Evolutionary conservation across 1,284 basidiomycete species (phyloP).

Genomic region (Naganishia sp.): DNA sequence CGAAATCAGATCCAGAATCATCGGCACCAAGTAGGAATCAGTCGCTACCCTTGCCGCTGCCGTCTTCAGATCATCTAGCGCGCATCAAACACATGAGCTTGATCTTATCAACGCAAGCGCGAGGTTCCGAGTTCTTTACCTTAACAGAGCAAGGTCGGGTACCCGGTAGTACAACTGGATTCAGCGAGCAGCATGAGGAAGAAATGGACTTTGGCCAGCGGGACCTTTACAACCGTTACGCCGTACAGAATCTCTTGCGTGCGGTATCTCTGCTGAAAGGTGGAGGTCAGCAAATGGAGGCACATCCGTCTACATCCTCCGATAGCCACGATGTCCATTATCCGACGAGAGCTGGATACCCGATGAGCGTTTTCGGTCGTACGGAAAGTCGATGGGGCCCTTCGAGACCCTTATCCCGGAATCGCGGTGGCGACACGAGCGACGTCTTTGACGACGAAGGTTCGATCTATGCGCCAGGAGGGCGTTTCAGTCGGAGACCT

Average conservation of each 20-base stretch:
- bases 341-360: background rate
- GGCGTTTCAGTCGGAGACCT: background rate
- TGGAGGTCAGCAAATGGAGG: background rate
- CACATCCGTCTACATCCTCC: too few species aligned
- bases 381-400: background rate
- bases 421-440: background rate
- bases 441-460: background rate
- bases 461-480: background rate
- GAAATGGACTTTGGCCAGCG: constrained; percentile 5
- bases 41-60: constrained; percentile 13
- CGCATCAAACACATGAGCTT: constrained; percentile 48
- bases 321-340: background rate
- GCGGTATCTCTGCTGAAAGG: background rate
- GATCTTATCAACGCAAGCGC: constrained; percentile 52
- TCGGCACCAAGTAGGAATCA: background rate
- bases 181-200: constrained; percentile 7
- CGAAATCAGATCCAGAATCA: constrained; percentile 32
- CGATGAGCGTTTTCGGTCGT: constrained; percentile 1
- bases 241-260: constrained; percentile 2
- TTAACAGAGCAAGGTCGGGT: constrained; percentile 13
- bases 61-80: constrained; percentile 30
- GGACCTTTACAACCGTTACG: constrained; percentile 4
- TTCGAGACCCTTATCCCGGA: background rate
- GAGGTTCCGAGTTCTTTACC: constrained; percentile 47
- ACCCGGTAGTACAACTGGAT: background rate